A percentile compares a stretch with the other conserved stretches of the same genome.
Conservation (phyloP, 495 filamentous ascomycete species). For the Xylaria grammica region DNA sequence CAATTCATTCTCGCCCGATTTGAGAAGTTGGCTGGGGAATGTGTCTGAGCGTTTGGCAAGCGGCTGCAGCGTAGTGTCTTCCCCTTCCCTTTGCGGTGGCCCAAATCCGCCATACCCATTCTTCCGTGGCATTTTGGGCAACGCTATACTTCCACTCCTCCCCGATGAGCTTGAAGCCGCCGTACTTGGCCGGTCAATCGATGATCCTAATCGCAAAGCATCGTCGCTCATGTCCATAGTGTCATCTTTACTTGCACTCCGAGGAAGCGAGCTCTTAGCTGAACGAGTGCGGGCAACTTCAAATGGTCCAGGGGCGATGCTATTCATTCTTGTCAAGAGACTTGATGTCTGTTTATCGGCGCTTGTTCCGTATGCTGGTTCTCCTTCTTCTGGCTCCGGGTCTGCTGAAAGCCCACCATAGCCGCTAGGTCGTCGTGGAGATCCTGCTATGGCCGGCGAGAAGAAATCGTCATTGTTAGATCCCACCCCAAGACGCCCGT, state of each 20-base stretch:
- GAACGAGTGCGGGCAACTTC: conserved; percentile 44
- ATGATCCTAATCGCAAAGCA: conserved; percentile 31
- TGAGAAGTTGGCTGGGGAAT: conserved; percentile 62
- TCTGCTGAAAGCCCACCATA: conserved; percentile 49
- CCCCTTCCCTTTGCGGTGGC: conserved; percentile 37
- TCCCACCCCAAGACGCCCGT: conserved; percentile 43
- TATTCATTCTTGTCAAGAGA: conserved; percentile 65
- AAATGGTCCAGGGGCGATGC: conserved; percentile 71
- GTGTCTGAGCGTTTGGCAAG: conserved; percentile 58
- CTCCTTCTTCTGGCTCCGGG: conserved; percentile 57
- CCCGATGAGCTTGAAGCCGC: conserved; percentile 49
- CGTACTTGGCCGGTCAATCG: conserved; percentile 43
- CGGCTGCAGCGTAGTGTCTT: conserved; percentile 42
- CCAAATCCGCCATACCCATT: conserved; percentile 59
- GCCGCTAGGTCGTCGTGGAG: conserved; percentile 43
- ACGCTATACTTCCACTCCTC: conserved; percentile 39
- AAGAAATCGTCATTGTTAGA: conserved; percentile 44
- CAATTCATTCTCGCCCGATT: conserved; percentile 38
- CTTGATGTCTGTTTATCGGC: conserved; percentile 54
- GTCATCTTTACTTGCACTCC: conserved; percentile 28
- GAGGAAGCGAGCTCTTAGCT: conserved; percentile 31
- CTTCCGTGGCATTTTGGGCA: conserved; percentile 47
- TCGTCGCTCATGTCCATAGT: conserved; percentile 32
- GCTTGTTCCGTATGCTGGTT: conserved; percentile 38
- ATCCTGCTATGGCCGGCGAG: conserved; percentile 41